Conservation (phyloP, 305 asterid species). For the Fraxinus paxiana region DNA sequence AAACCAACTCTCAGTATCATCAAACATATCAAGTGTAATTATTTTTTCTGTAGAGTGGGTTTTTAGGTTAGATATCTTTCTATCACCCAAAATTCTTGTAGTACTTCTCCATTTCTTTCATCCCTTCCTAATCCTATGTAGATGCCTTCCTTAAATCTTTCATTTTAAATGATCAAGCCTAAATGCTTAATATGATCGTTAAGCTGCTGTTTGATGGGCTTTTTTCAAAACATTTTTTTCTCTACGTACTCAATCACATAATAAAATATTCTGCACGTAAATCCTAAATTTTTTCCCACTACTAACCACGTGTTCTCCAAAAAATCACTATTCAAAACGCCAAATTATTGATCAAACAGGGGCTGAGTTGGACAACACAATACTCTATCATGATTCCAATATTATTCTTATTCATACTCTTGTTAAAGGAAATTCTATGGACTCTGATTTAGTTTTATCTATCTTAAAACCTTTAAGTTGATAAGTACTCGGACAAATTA, state of each 20-base stretch:
- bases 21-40: neutral
- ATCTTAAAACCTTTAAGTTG: neutral
- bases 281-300: neutral
- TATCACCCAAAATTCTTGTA: neutral
- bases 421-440: neutral
- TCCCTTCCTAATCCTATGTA: neutral
- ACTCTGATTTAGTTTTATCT: neutral
- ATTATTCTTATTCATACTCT: neutral
- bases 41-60: neutral
- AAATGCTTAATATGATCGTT: neutral
- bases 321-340: neutral
- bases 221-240: too few species aligned
- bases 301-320: neutral
- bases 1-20: neutral
- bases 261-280: too few species aligned
- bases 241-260: neutral
- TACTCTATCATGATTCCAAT: neutral
- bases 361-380: neutral
- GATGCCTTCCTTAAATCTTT: neutral
- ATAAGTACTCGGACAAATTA: neutral
- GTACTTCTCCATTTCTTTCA: neutral
- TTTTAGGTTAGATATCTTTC: neutral
- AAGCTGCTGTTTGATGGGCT: neutral
- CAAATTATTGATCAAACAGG: neutral
- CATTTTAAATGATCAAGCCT: neutral